Conservation (phyloP, 225 moss, liverwort and hornwort genomes). For the Polytrichum commune region DNA sequence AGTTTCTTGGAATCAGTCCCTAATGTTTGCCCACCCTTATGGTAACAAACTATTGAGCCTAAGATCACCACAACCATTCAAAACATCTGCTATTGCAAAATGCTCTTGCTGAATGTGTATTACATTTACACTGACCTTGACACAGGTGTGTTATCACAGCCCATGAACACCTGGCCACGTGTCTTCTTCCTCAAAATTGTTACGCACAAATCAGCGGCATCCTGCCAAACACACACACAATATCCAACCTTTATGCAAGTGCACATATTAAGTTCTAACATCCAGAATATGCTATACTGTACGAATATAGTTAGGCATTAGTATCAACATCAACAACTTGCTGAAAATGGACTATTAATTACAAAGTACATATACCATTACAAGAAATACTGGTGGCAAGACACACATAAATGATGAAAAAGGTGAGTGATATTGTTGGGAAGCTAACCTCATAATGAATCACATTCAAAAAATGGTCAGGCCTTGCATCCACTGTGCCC, state of each 20-base stretch:
- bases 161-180: conserved; percentile 68
- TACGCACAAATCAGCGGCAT: conserved; percentile 83
- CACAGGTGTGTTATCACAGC: conserved; percentile 83
- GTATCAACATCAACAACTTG: no score
- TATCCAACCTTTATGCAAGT: no score
- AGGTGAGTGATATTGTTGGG: not conserved
- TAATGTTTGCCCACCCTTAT: no score
- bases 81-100: no score
- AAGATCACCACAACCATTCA: no score
- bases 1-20: no score
- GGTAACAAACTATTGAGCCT: no score
- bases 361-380: no score
- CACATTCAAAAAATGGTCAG: conserved; percentile 80
- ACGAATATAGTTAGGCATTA: no score
- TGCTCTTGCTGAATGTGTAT: not conserved
- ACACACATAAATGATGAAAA: not conserved
- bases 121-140: conserved; percentile 49
- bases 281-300: no score
- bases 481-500: conserved; percentile 73
- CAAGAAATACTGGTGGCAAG: not conserved
- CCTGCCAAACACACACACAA: conserved; percentile 33
- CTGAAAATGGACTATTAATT: no score
- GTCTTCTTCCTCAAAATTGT: conserved; percentile 55
- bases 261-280: no score
- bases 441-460: conserved; percentile 81